Evolutionary conservation across 192 early-diverging fungal genomes (phyloP), one percentile per base, ranked within the genome.

Genomic region (Gamsiella multidivaricata): DNA sequence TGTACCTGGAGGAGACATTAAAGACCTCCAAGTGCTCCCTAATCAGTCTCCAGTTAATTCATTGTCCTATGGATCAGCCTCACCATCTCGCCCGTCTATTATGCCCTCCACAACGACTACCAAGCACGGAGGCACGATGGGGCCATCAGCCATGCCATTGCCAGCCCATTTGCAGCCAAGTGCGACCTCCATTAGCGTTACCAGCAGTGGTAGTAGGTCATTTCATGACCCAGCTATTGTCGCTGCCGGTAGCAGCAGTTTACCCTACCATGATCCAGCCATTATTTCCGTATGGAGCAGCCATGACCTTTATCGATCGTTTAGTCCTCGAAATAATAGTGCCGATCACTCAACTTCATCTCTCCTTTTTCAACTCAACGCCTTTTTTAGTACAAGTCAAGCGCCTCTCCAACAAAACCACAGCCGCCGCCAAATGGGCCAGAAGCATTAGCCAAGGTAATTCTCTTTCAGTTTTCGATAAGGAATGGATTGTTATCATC

Each of bases 1-100:
- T n/a, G 86, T 90, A 9, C 72, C 81, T 15, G 91, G 91, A 18
- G 70, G 80, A 18, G 88, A 92, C 50, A 90, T 92, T 56, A 83
- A 82, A 49, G 91, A 92, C 67, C 74, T 92, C 11, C 74, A 87
- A 61, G 86, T 92, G 23, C 46, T 90, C 3, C 61, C 80, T 32
- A 81, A 61, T 14, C 62, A 75, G 25, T 50, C 70, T 51, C 12
- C 71, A 17, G 33, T 57, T 26, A 73, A 71, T 20, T 22, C 65
- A 32, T 32, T 53, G 0, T 54, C 54, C 31, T 61, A 41, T 14
- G 58, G 11, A 15, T n/a, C 53, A 15, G 39, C 57, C 6, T 49
- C 61, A 2, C 53, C n/a, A n/a, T n/a, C n/a, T n/a, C n/a, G n/a
- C n/a, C n/a, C n/a, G n/a, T n/a, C 69, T 12, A 25, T 72, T 7